Conservation (phyloP, 495 filamentous ascomycete species). For the Podospora bellae-mahoneyi region DNA sequence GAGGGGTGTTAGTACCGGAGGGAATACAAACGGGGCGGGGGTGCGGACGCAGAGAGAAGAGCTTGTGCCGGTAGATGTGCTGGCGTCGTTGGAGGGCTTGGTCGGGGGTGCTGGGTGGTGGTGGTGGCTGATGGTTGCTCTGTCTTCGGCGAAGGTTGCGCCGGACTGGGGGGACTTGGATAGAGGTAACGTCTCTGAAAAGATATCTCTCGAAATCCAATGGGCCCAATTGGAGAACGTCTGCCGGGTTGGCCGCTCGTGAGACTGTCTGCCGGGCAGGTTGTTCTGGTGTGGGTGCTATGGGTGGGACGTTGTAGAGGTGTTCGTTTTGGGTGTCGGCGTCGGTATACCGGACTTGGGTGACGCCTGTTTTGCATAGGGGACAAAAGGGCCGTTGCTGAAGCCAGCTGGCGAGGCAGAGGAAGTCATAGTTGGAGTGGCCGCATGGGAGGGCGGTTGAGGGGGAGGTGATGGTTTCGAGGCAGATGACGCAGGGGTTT, state of each 20-base stretch:
- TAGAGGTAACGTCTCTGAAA: too few relatives aligned
- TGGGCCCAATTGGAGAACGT: too few relatives aligned
- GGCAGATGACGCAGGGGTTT: constrained; percentile 65
- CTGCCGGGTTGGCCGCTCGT: too few relatives aligned
- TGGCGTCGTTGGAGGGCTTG: constrained; percentile 65
- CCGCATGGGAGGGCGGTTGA: constrained; percentile 70
- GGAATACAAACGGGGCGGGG: background rate
- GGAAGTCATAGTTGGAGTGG: constrained; percentile 78
- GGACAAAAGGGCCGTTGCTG: constrained; percentile 71
- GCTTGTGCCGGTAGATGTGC: constrained; percentile 68
- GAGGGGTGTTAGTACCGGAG: background rate
- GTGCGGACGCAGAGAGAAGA: constrained; percentile 69
- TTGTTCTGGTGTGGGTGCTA: background rate
- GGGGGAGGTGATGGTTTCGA: constrained; percentile 68
- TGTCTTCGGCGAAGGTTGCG: constrained; percentile 25
- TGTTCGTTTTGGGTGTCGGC: constrained; percentile 44
- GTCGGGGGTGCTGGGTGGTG: constrained; percentile 32
- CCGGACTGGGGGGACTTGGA: too few relatives aligned
- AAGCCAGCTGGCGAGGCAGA: constrained; percentile 81
- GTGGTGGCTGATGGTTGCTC: too few relatives aligned
- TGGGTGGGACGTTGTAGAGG: constrained; percentile 43
- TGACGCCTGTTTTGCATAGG: constrained; percentile 69
- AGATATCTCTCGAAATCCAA: too few relatives aligned
- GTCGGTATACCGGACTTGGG: constrained; percentile 63
- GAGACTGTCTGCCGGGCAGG: too few relatives aligned